Percentiles rank a stretch among this genome's conserved stretches.
phyloP scores from a whole-genome alignment of 2,329 filamentous ascomycete species.

The Amesomyces nigricolor region DNA sequence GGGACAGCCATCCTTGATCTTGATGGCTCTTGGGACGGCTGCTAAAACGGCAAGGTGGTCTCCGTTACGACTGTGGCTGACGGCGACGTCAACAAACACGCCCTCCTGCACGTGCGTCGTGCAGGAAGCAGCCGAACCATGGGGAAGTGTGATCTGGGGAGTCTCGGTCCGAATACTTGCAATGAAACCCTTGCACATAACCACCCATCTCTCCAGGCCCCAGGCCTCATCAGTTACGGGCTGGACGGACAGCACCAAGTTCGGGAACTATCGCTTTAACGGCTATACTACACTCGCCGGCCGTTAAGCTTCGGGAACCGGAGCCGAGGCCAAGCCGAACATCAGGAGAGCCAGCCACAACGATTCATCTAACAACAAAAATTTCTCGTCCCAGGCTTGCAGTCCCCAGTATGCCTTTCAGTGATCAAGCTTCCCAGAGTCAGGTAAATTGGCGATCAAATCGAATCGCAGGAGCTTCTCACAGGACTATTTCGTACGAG shows the following conservation, averaged over 20 bases:
- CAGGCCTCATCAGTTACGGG: not conserved
- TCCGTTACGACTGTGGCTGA: constrained; percentile 7
- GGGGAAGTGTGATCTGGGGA: not conserved
- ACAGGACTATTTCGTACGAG: no score
- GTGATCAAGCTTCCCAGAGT: no score
- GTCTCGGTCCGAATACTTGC: constrained; percentile 28
- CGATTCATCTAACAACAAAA: no score
- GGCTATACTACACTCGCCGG: not conserved
- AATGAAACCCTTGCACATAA: constrained; percentile 16
- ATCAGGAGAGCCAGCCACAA: no score
- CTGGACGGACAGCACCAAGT: not conserved
- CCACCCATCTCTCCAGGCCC: not conserved
- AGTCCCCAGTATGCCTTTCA: no score
- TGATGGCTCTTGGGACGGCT: constrained; percentile 1
- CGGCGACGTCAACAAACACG: not conserved
- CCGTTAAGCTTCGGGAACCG: no score
- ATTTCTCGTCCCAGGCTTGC: no score
- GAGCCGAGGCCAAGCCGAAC: no score
- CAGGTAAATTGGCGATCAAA: not conserved
- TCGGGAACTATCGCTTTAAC: not conserved
- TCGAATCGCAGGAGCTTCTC: not conserved
- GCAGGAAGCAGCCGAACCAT: constrained; percentile 1
- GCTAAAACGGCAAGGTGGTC: not conserved
- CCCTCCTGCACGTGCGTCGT: constrained; percentile 2
- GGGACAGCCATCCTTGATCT: not conserved